Base-by-base conservation (phyloP, 23 red algal genomes). In the Gracilaria vermiculophylla region DNA sequence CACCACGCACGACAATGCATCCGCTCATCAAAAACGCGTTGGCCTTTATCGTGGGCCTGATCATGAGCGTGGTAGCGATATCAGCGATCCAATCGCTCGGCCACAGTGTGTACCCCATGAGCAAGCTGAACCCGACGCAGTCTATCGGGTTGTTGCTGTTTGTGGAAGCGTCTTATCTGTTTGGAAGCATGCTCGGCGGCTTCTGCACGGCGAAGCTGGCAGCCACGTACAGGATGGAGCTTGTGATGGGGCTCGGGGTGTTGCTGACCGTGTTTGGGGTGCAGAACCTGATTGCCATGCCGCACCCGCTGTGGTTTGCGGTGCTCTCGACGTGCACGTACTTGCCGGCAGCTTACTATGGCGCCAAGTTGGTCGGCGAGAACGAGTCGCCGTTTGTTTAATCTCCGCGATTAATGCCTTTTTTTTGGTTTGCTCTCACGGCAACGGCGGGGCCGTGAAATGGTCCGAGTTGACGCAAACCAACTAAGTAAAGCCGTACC, bases 301-400 rank as follows among this genome's bases (percentile, higher is more conserved):
- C 78, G 78, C 78, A 82, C 19, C 78, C 78, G 36, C 8, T 82
- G 35, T 82, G 78, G 78, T 82, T 82, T 66, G 54, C 55, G 1
- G 44, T 62, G 4, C 1, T 82, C 4, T 45, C 36, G 3, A 40
- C 10, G 7, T 51, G 44, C 47, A 62, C 55, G 15, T 82, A 25
- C 66, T 24, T 82, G 15, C 78, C 78, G 35, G 35, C 6, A 0
- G 35, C 34, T 20, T 42, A 70, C 15, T 41, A 16, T 8, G 65
- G 65, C 5, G 65, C 65, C 12, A 14, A 19, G 2, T 36, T 61
- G n/a, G 55, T 25, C 3, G 21, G 24, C 24, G 24, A 10, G 8
- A 3, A 19, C 52, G 20, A 17, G 12, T 16, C 15, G 52, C 11
- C 11, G 15, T 21, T 21, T 54, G 12, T 54, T 54, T 54, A 12